Evolutionary conservation across 345 rosid species (phyloP).

Genomic region (Corymbia maculata): DNA sequence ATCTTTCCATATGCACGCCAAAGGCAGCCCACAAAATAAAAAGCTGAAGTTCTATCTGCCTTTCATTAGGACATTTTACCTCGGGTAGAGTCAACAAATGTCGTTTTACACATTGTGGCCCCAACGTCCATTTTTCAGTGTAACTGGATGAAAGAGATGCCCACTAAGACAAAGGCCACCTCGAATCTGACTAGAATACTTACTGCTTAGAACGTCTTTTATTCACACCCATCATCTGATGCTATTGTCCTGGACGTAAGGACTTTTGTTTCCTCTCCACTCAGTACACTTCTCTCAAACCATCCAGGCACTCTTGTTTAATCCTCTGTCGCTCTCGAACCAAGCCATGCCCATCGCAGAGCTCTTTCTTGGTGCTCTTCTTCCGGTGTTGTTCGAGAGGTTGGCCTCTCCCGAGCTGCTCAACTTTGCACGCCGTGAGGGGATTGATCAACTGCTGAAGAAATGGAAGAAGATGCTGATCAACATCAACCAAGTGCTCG

Average conservation of each 20-base stretch:
- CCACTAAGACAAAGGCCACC: background rate
- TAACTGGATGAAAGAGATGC: background rate
- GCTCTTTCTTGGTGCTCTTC: background rate
- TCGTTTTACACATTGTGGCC: background rate
- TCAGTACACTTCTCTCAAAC: background rate
- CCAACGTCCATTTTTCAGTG: background rate
- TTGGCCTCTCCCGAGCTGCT: conserved; percentile 3
- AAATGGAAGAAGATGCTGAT: conserved; percentile 1
- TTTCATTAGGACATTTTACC: background rate
- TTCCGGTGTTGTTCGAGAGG: background rate
- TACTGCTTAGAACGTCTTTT: background rate
- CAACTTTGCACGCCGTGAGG: background rate
- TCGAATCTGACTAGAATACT: background rate
- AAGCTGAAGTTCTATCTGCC: background rate
- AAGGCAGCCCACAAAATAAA: background rate
- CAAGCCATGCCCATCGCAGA: background rate
- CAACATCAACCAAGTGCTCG: background rate
- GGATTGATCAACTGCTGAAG: background rate
- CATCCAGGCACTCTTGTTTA: background rate
- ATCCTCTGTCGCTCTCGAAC: background rate
- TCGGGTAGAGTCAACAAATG: background rate
- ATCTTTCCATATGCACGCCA: background rate
- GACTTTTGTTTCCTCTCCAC: background rate
- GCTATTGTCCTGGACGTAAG: background rate
- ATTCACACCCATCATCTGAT: background rate